Conservation (phyloP, 148 eudicot genomes). For the Diospyros kaki region DNA sequence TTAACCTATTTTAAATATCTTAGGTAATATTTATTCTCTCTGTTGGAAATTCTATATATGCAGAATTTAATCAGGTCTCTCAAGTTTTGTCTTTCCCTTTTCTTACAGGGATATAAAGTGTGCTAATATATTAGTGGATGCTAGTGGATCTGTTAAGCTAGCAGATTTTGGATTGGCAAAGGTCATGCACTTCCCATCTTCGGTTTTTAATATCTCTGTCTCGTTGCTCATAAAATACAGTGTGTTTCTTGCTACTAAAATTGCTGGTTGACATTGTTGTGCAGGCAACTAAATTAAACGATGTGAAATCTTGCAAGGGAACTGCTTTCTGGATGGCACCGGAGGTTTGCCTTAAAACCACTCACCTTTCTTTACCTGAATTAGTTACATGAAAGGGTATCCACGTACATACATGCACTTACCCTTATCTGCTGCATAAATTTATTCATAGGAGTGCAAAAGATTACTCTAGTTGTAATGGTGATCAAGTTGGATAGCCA, state of each 20-base stretch:
- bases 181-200: slow-evolving; percentile 36
- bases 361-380: slow-evolving; percentile 10
- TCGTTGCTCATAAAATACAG: neutral
- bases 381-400: neutral
- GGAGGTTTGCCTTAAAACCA: slow-evolving; percentile 52
- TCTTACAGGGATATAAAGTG: slow-evolving; percentile 78
- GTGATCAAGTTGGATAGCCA: neutral
- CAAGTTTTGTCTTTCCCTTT: slow-evolving; percentile 3
- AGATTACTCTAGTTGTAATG: neutral
- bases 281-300: slow-evolving; percentile 66
- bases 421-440: too few relatives aligned
- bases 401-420: neutral
- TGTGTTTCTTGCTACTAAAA: neutral
- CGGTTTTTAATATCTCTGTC: neutral
- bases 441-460: too few relatives aligned
- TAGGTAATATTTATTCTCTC: neutral
- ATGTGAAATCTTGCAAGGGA: slow-evolving; percentile 63
- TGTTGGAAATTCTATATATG: neutral
- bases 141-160: slow-evolving; percentile 72
- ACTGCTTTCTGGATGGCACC: slow-evolving; percentile 82
- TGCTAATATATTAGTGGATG: slow-evolving; percentile 79
- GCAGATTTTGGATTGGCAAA: slow-evolving; percentile 97
- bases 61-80: neutral
- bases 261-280: slow-evolving; percentile 11
- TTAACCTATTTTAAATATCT: too few relatives aligned